Percentiles rank a stretch among this genome's conserved stretches.
phyloP scores from a whole-genome alignment of 176 grass and related monocot genomes.

The Carex pumila region DNA sequence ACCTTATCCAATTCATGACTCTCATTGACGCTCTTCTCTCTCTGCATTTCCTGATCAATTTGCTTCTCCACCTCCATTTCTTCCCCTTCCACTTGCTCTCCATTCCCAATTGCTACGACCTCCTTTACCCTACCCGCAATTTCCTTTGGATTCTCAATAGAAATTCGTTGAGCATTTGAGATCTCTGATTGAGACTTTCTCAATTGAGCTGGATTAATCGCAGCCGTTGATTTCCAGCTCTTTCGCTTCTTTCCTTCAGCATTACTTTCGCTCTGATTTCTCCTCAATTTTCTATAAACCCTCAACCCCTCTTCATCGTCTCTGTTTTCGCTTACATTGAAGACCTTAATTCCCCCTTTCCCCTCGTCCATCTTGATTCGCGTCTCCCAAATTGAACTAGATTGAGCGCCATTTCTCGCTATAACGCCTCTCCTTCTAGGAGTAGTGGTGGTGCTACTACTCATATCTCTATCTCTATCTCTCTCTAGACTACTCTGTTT shows the following conservation, averaged over 20 bases:
- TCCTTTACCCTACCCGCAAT: conserved; percentile 25
- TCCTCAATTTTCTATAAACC: conserved; percentile 49
- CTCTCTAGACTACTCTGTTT: not conserved
- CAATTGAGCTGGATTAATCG: conserved; percentile 44
- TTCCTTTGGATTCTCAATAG: conserved; percentile 31
- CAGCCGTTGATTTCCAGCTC: conserved; percentile 51
- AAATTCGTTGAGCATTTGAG: conserved; percentile 9
- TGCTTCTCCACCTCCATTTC: conserved; percentile 52
- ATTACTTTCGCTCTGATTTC: conserved; percentile 53
- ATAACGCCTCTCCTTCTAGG: conserved; percentile 47
- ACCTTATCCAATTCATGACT: conserved; percentile 34
- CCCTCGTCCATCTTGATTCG: conserved; percentile 89
- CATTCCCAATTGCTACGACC: conserved; percentile 9
- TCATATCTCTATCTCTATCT: conserved; percentile 22
- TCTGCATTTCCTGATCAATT: conserved; percentile 28
- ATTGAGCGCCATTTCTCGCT: conserved; percentile 16
- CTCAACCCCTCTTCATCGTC: conserved; percentile 70
- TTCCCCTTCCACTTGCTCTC: conserved; percentile 13
- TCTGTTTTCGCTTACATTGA: conserved; percentile 35
- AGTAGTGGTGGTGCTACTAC: not conserved
- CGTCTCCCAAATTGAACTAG: conserved; percentile 58
- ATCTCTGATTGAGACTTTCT: conserved; percentile 50
- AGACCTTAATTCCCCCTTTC: conserved; percentile 84
- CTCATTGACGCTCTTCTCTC: conserved; percentile 18
- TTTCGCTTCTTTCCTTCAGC: conserved; percentile 58